Conservation (phyloP, 768 basidiomycete genomes). For the Neoboletus subvelutipes region DNA sequence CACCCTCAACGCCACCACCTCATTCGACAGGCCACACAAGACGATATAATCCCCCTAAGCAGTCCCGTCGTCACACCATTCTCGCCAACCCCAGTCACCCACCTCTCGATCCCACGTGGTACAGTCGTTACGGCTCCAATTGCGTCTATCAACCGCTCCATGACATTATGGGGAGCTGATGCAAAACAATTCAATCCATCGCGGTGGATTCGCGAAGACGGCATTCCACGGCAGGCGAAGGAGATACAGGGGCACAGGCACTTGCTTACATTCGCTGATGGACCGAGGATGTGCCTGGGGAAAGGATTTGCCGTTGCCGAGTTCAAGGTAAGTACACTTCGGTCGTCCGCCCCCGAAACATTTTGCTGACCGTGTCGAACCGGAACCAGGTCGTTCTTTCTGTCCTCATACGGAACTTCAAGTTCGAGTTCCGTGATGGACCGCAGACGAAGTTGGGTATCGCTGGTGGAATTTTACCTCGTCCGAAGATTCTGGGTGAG, state of each 20-base stretch:
- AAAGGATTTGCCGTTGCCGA: constrained; percentile 30
- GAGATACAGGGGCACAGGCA: constrained; percentile 29
- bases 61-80: constrained; percentile 40
- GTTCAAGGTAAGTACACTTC: constrained; percentile 19
- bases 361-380: neutral
- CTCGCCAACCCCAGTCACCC: constrained; percentile 37
- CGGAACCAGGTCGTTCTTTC: constrained; percentile 9
- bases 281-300: constrained; percentile 30
- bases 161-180: constrained; percentile 59
- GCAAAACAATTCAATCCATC: constrained; percentile 60
- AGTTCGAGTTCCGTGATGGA: constrained; percentile 34
- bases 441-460: constrained; percentile 32
- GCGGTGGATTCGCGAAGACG: constrained; percentile 50
- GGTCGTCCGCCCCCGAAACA: neutral
- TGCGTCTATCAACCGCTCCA: constrained; percentile 47
- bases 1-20: too few relatives aligned
- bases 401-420: constrained; percentile 40
- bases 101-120: constrained; percentile 47
- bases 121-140: constrained; percentile 47
- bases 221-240: constrained; percentile 33
- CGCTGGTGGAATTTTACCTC: constrained; percentile 31
- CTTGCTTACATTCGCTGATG: constrained; percentile 30
- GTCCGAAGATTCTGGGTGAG: constrained; percentile 34
- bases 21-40: constrained; percentile 41
- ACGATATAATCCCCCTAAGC: constrained; percentile 58